Evolutionary conservation across 2,329 filamentous ascomycete species (phyloP).

Genomic region (Chaetomiaceae sp.): DNA sequence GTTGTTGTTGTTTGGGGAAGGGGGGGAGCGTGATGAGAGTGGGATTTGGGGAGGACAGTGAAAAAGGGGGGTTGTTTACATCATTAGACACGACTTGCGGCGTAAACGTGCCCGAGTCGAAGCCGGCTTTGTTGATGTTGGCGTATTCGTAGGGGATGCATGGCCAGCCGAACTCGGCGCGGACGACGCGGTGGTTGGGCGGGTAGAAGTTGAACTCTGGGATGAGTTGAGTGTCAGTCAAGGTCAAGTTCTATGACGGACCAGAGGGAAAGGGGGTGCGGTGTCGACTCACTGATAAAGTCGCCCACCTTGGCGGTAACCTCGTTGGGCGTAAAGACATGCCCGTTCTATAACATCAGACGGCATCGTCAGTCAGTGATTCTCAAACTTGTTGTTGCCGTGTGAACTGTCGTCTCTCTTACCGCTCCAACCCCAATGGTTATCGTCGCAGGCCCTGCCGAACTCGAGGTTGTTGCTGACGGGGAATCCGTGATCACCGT

Average conservation of each 20-base stretch:
- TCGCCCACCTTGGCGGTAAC: conserved; percentile 42
- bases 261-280: background rate
- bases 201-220: conserved; percentile 58
- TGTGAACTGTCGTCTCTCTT: background rate
- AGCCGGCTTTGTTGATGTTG: conserved; percentile 43
- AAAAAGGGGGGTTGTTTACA: conserved; percentile 31
- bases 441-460: conserved; percentile 11
- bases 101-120: conserved; percentile 48
- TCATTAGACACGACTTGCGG: conserved; percentile 43
- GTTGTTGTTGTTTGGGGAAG: too few relatives aligned
- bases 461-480: conserved; percentile 5
- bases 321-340: conserved; percentile 34
- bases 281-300: conserved; percentile 36
- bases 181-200: conserved; percentile 58
- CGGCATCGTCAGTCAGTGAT: conserved; percentile 4
- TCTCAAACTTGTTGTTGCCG: too few relatives aligned
- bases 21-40: too few relatives aligned
- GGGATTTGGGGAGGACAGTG: background rate
- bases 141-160: conserved; percentile 59
- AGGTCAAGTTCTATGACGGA: background rate
- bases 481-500: too few relatives aligned
- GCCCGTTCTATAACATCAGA: conserved; percentile 26
- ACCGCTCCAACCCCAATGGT: conserved; percentile 22
- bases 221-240: conserved; percentile 14
- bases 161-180: conserved; percentile 53